phyloP scores from a whole-genome alignment of 257 asterid genomes.

The Oldenlandia corymbosa region DNA sequence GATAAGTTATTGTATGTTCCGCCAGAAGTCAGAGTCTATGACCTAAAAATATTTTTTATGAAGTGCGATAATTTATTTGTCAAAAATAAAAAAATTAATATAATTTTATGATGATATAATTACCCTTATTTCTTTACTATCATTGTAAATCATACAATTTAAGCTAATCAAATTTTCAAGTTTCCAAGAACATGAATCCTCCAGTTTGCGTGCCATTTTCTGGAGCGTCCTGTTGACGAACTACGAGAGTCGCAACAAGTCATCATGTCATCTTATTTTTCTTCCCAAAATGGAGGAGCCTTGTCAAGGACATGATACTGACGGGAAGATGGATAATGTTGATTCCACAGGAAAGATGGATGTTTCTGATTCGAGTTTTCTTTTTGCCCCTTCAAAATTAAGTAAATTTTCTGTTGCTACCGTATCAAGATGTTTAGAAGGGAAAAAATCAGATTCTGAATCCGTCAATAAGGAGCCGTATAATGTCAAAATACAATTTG shows the following conservation, averaged over 20 bases:
- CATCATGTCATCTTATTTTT: slow-evolving; percentile 34
- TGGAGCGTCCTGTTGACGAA: slow-evolving; percentile 40
- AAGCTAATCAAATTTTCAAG: no score
- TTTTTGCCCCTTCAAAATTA: slow-evolving; percentile 84
- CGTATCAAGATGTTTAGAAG: slow-evolving; percentile 43
- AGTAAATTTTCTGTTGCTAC: slow-evolving; percentile 49
- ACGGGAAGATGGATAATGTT: slow-evolving; percentile 43
- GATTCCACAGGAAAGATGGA: slow-evolving; percentile 51
- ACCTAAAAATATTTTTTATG: no score
- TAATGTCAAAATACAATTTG: slow-evolving; percentile 32
- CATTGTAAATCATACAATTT: no score
- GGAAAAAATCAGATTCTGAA: slow-evolving; percentile 35
- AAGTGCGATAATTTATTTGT: no score
- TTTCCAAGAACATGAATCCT: no score
- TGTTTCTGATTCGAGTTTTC: slow-evolving; percentile 59
- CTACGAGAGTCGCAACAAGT: slow-evolving; percentile 37
- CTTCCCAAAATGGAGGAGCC: slow-evolving; percentile 39
- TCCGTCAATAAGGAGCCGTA: slow-evolving; percentile 30
- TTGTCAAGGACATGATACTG: slow-evolving; percentile 47
- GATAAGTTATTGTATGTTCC: no score
- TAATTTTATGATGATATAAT: no score
- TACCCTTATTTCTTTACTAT: no score
- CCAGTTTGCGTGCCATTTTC: no score
- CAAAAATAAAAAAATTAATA: no score
- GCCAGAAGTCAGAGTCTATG: no score